Percentiles rank a stretch among this genome's conserved stretches.
phyloP scores from a whole-genome alignment of 2,329 filamentous ascomycete species.

The Zymoseptoria crescenta region DNA sequence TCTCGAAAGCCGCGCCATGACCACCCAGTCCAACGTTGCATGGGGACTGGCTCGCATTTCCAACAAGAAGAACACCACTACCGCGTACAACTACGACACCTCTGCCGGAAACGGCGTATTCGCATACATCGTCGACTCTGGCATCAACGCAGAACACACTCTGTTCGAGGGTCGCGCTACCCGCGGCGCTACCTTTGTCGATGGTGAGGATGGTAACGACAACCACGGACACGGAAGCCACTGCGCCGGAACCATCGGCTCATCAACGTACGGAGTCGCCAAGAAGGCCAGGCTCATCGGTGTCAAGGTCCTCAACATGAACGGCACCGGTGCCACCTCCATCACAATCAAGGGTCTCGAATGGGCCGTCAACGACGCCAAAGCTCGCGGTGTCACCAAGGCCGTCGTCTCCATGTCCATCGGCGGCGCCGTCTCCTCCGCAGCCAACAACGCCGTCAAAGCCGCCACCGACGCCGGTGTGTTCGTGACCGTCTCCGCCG shows the following conservation, averaged over 20 bases:
- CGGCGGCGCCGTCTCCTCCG: constrained; percentile 31
- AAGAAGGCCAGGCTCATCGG: constrained; percentile 39
- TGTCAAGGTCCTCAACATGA: constrained; percentile 43
- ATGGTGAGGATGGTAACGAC: constrained; percentile 31
- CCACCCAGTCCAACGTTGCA: constrained; percentile 14
- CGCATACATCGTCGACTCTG: constrained; percentile 21
- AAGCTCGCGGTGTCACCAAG: constrained; percentile 66
- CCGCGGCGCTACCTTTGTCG: constrained; percentile 17
- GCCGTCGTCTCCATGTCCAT: constrained; percentile 34
- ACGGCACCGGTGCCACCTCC: constrained; percentile 37
- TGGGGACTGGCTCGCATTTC: constrained; percentile 21
- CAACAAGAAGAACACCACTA: constrained; percentile 18
- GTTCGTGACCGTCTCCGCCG: constrained; percentile 33
- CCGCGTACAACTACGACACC: constrained; percentile 14
- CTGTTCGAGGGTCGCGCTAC: constrained; percentile 33
- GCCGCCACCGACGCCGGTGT: constrained; percentile 31
- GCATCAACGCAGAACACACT: constrained; percentile 14
- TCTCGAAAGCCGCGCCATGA: constrained; percentile 5
- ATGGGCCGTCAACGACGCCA: constrained; percentile 47
- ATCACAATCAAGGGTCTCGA: constrained; percentile 42
- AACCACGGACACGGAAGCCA: constrained; percentile 57
- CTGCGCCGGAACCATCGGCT: constrained; percentile 78
- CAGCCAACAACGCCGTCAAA: constrained; percentile 32
- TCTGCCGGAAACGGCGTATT: constrained; percentile 8
- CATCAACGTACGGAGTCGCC: constrained; percentile 49